Evolutionary conservation across 257 asterid genomes (phyloP).

Genomic region (Agastache rugosa): DNA sequence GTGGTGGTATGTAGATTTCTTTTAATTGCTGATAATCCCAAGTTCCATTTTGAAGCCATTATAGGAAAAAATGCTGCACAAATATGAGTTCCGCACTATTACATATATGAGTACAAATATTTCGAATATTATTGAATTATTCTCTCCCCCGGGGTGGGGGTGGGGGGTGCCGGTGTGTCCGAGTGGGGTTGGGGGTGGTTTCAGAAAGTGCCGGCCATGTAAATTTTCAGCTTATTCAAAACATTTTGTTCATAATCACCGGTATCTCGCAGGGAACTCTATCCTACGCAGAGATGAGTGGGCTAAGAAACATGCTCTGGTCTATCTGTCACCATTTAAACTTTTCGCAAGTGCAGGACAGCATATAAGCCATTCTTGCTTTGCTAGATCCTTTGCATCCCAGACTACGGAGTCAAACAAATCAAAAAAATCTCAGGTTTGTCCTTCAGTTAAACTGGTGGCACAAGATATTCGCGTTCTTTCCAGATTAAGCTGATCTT

Average conservation of each 20-base stretch:
- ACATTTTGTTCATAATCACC: constrained; percentile 22
- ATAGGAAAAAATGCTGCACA: constrained; percentile 2
- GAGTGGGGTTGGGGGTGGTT: background rate
- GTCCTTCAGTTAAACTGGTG: constrained; percentile 13
- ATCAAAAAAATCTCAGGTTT: constrained; percentile 67
- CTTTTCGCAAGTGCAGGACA: constrained; percentile 44
- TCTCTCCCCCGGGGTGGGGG: background rate
- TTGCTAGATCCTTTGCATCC: constrained; percentile 69
- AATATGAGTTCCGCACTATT: background rate
- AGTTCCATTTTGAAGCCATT: constrained; percentile 28
- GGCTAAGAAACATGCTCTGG: constrained; percentile 43
- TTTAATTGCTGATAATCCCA: background rate
- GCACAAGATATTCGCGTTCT: background rate
- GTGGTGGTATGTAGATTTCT: constrained; percentile 57
- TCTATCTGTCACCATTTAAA: constrained; percentile 50
- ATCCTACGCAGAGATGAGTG: constrained; percentile 39
- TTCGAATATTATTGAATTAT: background rate
- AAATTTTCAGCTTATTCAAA: constrained; percentile 6
- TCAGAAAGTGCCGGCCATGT: background rate
- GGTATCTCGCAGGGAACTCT: constrained; percentile 56
- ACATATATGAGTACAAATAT: constrained; percentile 3
- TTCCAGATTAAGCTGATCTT: constrained; percentile 9
- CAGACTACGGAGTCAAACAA: constrained; percentile 56
- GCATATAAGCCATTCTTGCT: constrained; percentile 42
- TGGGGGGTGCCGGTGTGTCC: background rate